Evolutionary conservation across 257 asterid genomes (phyloP).

Genomic region (Lantana camara): DNA sequence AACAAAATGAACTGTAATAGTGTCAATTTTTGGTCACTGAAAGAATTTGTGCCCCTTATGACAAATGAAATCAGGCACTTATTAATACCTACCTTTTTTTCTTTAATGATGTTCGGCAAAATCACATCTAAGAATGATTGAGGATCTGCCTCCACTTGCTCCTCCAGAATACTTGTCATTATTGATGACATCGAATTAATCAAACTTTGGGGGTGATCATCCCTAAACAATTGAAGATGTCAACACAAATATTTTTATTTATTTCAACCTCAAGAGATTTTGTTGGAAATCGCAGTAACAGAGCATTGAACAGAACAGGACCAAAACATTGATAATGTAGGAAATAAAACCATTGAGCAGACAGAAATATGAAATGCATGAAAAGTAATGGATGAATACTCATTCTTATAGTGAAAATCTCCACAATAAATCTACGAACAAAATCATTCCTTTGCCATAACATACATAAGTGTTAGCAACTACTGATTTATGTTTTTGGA

Average conservation of each 20-base stretch:
- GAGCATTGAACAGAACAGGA: background rate
- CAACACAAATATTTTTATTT: slow-evolving; percentile 16
- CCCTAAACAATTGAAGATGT: slow-evolving; percentile 47
- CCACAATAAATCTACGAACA: background rate
- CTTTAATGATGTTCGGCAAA: slow-evolving; percentile 69
- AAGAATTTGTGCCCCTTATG: slow-evolving; percentile 12
- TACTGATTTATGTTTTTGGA: background rate
- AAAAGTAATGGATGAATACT: background rate
- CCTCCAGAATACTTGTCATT: slow-evolving; percentile 61
- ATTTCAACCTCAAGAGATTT: slow-evolving; percentile 18
- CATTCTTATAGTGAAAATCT: slow-evolving; percentile 1
- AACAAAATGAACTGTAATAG: slow-evolving; percentile 14
- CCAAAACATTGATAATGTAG: background rate
- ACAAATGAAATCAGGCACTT: slow-evolving; percentile 9
- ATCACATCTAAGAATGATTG: slow-evolving; percentile 73
- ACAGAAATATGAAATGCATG: background rate
- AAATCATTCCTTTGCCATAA: background rate
- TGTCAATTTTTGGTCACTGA: background rate
- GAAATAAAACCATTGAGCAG: slow-evolving; percentile 5
- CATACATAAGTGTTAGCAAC: background rate
- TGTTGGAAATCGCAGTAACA: background rate
- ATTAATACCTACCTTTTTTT: slow-evolving; percentile 52
- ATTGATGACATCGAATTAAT: slow-evolving; percentile 65
- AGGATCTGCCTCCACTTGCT: slow-evolving; percentile 49
- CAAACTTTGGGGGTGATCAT: slow-evolving; percentile 69